Evolutionary conservation across 169 alveolate genomes (phyloP), one percentile per base, ranked within the genome.

Genomic region (Cryptosporidium ryanae): DNA sequence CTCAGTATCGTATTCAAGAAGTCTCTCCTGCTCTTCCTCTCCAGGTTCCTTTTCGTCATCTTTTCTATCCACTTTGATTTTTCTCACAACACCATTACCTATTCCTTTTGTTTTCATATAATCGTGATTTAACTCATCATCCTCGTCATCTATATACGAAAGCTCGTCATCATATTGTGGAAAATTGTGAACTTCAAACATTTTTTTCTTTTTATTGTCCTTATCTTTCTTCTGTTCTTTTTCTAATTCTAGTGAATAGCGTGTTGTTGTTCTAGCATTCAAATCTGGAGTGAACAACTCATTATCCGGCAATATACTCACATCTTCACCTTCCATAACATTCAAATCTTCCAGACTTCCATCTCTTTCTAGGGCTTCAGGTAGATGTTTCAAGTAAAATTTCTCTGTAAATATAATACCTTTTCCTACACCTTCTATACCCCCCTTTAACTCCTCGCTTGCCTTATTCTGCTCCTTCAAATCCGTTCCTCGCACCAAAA

Each of bases 1-100:
- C 27, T 76, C 71, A 23, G 71, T 76, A 55, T 76, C 87, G 59
- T 76, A 76, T 17, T 34, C 63, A 31, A 76, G 23, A 23, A 76
- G 38, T 0, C 38, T 44, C 57, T 76, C 59, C 7, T 76, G 70
- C 21, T 76, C 87, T 1, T 76, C 64, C 13, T 52, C 27, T 32
- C 87, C 71, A 21, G 87, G 87, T 18, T 17, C 13, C 21, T 44
- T 2, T 18, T 21, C n/a, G n/a, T n/a, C n/a, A 21, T 1, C 82
- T 23, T 12, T 29, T 66, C 21, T 4, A 66, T 4, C 44, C n/a
- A 34, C 68, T 3, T 70, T 25, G 31, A 10, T 0, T 10, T 38
- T 38, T 38, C 46, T 38, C 8, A 38, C 46, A 38, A 38, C 46
- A 38, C 8, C 46, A 6, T 38, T 38, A 6, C 46, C 1, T 38